These are phyloP conservation scores for Oryza coarctata DNA, from an alignment of 176 grass and related monocot genomes.

Conservation along the genomic window DNA sequence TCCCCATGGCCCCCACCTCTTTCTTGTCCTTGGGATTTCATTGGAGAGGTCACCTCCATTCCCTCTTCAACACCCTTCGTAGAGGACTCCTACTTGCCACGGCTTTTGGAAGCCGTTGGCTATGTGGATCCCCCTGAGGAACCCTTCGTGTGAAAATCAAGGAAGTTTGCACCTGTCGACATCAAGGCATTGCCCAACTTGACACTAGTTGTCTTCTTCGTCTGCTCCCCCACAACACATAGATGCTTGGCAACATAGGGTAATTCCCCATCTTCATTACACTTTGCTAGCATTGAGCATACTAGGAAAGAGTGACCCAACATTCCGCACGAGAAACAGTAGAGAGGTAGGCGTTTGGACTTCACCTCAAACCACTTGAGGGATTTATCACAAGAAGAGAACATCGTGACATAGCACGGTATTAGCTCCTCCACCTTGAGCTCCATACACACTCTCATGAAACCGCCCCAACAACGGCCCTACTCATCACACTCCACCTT, in stretches of 20 bases:
- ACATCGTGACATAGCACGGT: not conserved
- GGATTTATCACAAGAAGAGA: not conserved
- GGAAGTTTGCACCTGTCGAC: too few species aligned
- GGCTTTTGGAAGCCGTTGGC: too few species aligned
- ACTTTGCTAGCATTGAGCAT: not conserved
- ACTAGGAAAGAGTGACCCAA: not conserved
- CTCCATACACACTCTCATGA: not conserved
- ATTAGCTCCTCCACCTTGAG: not conserved
- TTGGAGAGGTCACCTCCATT: too few species aligned
- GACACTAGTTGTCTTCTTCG: too few species aligned
- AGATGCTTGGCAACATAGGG: not conserved
- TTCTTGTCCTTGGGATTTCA: too few species aligned
- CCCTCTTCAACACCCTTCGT: too few species aligned
- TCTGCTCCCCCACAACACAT: not conserved
- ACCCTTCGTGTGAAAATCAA: too few species aligned
- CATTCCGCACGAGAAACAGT: not conserved
- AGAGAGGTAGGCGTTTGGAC: not conserved
- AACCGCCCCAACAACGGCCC: not conserved
- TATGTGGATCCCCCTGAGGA: too few species aligned
- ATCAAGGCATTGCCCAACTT: too few species aligned
- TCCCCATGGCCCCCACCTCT: too few species aligned
- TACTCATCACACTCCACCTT: not conserved
- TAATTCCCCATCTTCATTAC: not conserved
- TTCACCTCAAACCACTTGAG: not conserved
- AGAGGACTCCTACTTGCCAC: too few species aligned